phyloP scores from a whole-genome alignment of 2,329 filamentous ascomycete species.

The Penicillium paneum region DNA sequence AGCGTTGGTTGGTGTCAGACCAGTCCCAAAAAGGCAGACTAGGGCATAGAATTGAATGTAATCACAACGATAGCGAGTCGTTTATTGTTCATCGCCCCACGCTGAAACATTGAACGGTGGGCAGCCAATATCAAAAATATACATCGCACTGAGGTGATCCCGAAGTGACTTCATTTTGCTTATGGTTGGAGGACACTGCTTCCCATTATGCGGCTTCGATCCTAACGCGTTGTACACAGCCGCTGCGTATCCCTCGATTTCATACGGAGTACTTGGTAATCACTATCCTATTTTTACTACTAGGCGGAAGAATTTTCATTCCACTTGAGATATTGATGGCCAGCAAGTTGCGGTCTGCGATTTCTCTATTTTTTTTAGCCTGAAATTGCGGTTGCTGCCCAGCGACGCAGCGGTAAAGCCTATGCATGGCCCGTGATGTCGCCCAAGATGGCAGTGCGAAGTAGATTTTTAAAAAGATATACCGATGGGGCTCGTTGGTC shows the following conservation, averaged over 20 bases:
- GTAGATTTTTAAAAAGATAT: slow-evolving; percentile 16
- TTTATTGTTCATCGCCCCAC: slow-evolving; percentile 7
- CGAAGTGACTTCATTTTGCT: not conserved
- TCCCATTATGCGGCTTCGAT: slow-evolving; percentile 6
- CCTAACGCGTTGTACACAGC: slow-evolving; percentile 3
- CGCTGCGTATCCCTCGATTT: not conserved
- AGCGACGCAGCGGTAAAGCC: slow-evolving; percentile 36
- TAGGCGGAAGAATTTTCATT: not conserved
- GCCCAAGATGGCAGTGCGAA: slow-evolving; percentile 24
- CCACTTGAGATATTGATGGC: not conserved
- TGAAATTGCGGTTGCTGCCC: slow-evolving; percentile 32
- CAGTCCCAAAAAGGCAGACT: slow-evolving; percentile 15
- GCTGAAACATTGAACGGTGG: slow-evolving; percentile 1
- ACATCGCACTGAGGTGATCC: not conserved
- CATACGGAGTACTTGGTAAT: not conserved
- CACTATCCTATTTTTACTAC: slow-evolving; percentile 8
- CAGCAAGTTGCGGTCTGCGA: slow-evolving; percentile 29
- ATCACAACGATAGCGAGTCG: slow-evolving; percentile 12
- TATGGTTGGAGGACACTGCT: slow-evolving; percentile 1
- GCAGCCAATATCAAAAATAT: slow-evolving; percentile 1
- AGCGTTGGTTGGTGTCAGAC: not conserved
- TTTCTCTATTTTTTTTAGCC: slow-evolving; percentile 18
- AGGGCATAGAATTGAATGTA: slow-evolving; percentile 16
- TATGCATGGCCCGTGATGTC: slow-evolving; percentile 25
- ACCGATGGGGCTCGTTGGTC: slow-evolving; percentile 3